A percentile compares a stretch with the other conserved stretches of the same genome.
phyloP scores from a whole-genome alignment of 169 alveolate species.

The Plasmodium berghei region DNA sequence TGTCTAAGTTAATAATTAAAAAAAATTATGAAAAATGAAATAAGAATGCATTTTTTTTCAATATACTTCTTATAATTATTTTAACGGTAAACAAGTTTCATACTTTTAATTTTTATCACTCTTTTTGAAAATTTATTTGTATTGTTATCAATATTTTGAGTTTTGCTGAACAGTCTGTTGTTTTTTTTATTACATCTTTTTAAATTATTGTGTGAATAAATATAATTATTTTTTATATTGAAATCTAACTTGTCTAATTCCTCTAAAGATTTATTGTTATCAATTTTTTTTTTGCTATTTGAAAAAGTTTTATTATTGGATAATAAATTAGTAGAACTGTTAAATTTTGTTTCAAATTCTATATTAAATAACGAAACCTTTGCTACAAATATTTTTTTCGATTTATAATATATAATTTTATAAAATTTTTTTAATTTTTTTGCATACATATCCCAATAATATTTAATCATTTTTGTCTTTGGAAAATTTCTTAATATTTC shows the following conservation, averaged over 20 bases:
- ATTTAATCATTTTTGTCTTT: constrained; percentile 18
- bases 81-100: constrained; percentile 1
- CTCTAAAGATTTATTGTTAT: neutral
- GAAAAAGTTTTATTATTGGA: neutral
- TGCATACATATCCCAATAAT: constrained; percentile 67
- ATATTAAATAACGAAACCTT: constrained; percentile 36
- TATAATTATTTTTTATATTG: constrained; percentile 1
- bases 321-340: neutral
- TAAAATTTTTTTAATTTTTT: constrained; percentile 20
- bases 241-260: neutral
- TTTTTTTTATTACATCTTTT: neutral
- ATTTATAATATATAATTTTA: constrained; percentile 30
- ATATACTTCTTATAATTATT: neutral
- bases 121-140: neutral
- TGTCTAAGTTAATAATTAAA: too few species aligned
- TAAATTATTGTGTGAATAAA: neutral
- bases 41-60: neutral
- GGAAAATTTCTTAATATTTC: constrained; percentile 6
- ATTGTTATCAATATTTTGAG: neutral
- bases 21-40: too few species aligned
- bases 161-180: neutral
- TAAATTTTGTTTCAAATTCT: neutral
- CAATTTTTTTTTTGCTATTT: neutral
- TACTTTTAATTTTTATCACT: neutral
- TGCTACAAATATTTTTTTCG: constrained; percentile 20